These are phyloP conservation scores for Cladosporium halotolerans DNA, from an alignment of 2,329 filamentous ascomycete species.

Conservation along the genomic window DNA sequence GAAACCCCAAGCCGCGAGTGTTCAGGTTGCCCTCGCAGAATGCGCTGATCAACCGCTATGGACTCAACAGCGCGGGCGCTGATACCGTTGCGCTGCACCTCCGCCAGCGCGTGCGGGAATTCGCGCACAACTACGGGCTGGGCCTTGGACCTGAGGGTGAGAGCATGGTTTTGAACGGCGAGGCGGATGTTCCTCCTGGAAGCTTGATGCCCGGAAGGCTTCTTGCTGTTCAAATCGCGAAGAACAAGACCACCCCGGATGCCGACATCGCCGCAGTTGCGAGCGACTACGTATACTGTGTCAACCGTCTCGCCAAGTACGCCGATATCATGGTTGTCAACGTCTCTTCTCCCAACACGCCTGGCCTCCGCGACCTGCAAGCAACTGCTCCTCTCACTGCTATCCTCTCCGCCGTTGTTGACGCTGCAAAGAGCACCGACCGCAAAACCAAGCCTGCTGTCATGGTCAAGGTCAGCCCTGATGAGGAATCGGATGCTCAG, in stretches of 20 bases:
- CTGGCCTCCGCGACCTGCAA: constrained; percentile 81
- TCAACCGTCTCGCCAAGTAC: constrained; percentile 73
- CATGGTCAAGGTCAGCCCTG: constrained; percentile 97
- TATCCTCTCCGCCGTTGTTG: constrained; percentile 75
- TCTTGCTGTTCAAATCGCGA: constrained; percentile 86
- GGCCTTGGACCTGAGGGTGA: constrained; percentile 59
- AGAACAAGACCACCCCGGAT: constrained; percentile 91
- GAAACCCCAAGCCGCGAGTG: constrained; percentile 81
- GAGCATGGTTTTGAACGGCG: constrained; percentile 67
- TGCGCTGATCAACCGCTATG: constrained; percentile 91
- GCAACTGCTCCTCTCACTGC: constrained; percentile 73
- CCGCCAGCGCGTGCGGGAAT: constrained; percentile 69
- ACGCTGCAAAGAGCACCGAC: constrained; percentile 62
- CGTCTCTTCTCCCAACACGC: constrained; percentile 93
- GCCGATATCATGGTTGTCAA: constrained; percentile 97
- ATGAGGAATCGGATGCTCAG: constrained; percentile 81
- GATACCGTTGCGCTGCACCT: constrained; percentile 77
- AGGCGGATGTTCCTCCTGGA: constrained; percentile 72
- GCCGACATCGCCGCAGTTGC: constrained; percentile 74
- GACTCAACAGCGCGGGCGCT: constrained; percentile 85
- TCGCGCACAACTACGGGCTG: constrained; percentile 64
- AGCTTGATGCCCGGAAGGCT: constrained; percentile 69
- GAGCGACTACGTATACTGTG: constrained; percentile 80
- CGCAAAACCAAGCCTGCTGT: constrained; percentile 70
- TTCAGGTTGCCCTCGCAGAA: constrained; percentile 80